A percentile compares a stretch with the other conserved stretches of the same genome.
These are phyloP conservation scores for Teunomyces kruisii DNA, from an alignment of 805 yeast species.

Conservation along the genomic window DNA sequence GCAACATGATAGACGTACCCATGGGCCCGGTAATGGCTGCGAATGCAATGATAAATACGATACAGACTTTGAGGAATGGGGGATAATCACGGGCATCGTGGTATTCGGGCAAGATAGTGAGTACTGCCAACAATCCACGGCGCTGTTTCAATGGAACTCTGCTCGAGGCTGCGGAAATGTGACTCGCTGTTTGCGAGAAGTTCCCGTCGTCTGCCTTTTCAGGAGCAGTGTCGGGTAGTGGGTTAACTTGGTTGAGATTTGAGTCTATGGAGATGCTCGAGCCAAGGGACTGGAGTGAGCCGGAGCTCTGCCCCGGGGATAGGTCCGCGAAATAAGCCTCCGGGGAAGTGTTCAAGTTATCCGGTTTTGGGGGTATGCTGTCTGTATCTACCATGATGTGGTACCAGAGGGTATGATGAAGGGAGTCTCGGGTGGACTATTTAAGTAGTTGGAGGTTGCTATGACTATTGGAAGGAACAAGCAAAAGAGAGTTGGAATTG, in stretches of 20 bases:
- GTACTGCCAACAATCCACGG: constrained; percentile 56
- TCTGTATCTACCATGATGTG: too few relatives aligned
- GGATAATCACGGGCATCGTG: constrained; percentile 71
- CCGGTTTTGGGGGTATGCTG: neutral
- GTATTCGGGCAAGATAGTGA: constrained; percentile 66
- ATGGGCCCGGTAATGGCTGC: constrained; percentile 84
- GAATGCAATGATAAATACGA: constrained; percentile 65
- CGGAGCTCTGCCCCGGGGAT: neutral
- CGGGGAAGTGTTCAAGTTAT: neutral
- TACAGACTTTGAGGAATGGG: constrained; percentile 42
- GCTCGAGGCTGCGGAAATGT: neutral
- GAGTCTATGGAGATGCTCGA: constrained; percentile 4
- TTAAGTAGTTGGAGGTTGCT: too few relatives aligned
- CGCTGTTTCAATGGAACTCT: constrained; percentile 41
- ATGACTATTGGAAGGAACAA: too few relatives aligned
- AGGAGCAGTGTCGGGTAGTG: neutral
- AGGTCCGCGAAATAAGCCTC: neutral
- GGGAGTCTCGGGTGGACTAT: too few relatives aligned
- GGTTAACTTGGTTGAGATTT: constrained; percentile 1
- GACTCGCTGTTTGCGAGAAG: neutral
- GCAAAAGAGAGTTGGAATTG: too few relatives aligned
- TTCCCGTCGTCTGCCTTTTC: neutral
- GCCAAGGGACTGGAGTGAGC: neutral
- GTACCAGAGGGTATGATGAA: too few relatives aligned
- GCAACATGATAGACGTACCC: constrained; percentile 83